Percentiles rank a stretch among this genome's conserved stretches.
Conservation (phyloP, 352 stramenopile species). For the Peronospora farinosa region DNA sequence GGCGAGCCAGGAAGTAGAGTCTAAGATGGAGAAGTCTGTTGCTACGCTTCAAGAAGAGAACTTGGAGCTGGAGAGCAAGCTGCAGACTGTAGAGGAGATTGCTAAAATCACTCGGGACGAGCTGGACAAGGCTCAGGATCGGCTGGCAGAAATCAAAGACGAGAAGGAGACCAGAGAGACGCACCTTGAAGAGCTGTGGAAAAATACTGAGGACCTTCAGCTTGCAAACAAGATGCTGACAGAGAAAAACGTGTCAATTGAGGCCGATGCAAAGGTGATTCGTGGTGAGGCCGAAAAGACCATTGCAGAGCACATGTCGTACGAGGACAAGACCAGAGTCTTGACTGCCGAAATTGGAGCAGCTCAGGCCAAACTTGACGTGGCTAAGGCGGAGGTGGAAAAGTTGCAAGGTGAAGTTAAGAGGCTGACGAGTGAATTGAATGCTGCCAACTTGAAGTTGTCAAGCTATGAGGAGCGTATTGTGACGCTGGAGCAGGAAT, state of each 20-base stretch:
- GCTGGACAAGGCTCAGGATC: constrained; percentile 25
- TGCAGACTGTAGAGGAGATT: constrained; percentile 14
- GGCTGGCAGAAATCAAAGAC: constrained; percentile 28
- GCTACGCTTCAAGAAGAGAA: constrained; percentile 20
- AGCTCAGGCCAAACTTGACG: constrained; percentile 21
- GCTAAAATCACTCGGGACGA: constrained; percentile 14
- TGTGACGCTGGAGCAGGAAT: constrained; percentile 18
- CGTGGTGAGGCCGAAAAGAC: constrained; percentile 37
- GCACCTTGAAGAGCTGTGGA: constrained; percentile 48
- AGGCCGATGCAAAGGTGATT: constrained; percentile 36
- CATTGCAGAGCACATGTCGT: constrained; percentile 27
- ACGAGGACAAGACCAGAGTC: constrained; percentile 26
- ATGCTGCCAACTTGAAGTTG: constrained; percentile 8
- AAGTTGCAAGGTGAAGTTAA: constrained; percentile 29
- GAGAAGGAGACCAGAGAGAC: constrained; percentile 41
- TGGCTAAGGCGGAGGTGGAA: constrained; percentile 12
- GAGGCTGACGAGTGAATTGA: constrained; percentile 23
- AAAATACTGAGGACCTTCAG: constrained; percentile 48
- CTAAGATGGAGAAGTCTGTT: constrained; percentile 21
- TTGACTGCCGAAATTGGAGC: constrained; percentile 29
- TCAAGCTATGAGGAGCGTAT: constrained; percentile 16
- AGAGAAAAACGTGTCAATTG: constrained; percentile 39
- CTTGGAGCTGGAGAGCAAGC: constrained; percentile 10
- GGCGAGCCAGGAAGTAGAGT: constrained; percentile 9
- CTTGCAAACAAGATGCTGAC: constrained; percentile 38